These are phyloP conservation scores for Ceratocystis harringtonii DNA, from an alignment of 2,329 filamentous ascomycete genomes.

Conservation along the genomic window DNA sequence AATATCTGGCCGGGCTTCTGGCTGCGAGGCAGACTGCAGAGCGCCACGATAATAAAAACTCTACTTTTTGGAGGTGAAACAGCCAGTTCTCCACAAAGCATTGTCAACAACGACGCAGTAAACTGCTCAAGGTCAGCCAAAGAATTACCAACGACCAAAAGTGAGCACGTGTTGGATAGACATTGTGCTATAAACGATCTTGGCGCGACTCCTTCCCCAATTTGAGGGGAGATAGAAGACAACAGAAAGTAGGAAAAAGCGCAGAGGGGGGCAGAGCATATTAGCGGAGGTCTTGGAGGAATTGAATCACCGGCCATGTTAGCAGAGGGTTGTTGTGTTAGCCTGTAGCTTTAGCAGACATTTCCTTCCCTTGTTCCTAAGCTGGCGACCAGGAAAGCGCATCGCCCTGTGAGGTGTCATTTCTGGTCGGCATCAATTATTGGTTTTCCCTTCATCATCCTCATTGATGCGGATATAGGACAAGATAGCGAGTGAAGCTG, in stretches of 20 bases:
- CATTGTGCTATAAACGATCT: background rate
- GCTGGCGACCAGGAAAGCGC: no score
- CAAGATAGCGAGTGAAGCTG: no score
- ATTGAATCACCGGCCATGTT: no score
- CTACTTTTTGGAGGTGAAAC: background rate
- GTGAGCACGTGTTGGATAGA: background rate
- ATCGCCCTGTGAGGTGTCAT: no score
- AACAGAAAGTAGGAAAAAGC: background rate
- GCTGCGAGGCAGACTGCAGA: background rate
- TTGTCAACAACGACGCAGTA: background rate
- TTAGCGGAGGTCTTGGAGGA: no score
- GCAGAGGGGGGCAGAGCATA: background rate
- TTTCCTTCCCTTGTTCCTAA: no score
- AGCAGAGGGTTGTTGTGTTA: no score
- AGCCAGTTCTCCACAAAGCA: constrained; percentile 2
- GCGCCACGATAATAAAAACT: background rate
- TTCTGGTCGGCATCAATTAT: no score
- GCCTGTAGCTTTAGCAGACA: no score
- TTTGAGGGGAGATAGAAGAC: background rate
- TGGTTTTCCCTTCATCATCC: no score
- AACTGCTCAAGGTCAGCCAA: background rate
- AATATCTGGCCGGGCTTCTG: background rate
- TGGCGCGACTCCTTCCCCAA: background rate
- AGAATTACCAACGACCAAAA: background rate
- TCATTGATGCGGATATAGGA: no score